A percentile compares a stretch with the other conserved stretches of the same genome.
phyloP scores from a whole-genome alignment of 1,284 basidiomycete genomes.

The Trametes pubescens region DNA sequence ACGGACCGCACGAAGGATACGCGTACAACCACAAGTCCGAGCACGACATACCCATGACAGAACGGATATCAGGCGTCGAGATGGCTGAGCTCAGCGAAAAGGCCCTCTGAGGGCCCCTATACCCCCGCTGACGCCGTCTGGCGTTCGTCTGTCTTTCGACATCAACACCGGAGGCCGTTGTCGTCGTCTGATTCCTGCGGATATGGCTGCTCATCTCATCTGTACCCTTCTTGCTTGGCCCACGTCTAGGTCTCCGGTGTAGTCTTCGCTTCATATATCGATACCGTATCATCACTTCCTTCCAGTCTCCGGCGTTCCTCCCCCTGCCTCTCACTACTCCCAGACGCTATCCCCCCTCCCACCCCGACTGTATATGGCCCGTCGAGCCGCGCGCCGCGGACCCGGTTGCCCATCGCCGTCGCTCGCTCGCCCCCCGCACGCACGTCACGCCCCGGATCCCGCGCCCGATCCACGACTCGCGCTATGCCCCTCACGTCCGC shows the following conservation, averaged over 20 bases:
- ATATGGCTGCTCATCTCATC: conserved; percentile 26
- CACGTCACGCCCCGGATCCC: conserved; percentile 29
- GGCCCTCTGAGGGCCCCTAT: conserved; percentile 26
- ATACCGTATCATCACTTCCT: conserved; percentile 23
- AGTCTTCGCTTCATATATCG: conserved; percentile 34
- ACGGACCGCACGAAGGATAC: conserved; percentile 38
- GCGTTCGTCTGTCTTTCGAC: neutral
- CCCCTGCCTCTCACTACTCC: neutral
- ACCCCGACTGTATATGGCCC: conserved; percentile 19
- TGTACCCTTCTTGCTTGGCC: conserved; percentile 31
- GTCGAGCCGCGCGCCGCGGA: conserved; percentile 11
- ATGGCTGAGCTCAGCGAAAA: conserved; percentile 40
- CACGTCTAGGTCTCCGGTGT: conserved; percentile 25
- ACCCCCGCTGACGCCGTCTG: conserved; percentile 16
- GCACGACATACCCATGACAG: conserved; percentile 36
- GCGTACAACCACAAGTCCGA: conserved; percentile 39
- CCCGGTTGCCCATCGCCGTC: neutral
- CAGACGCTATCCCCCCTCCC: conserved; percentile 15
- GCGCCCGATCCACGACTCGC: conserved; percentile 30
- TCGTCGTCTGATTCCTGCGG: conserved; percentile 14
- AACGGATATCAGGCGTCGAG: conserved; percentile 29
- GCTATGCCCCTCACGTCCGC: conserved; percentile 33
- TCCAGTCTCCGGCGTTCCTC: conserved; percentile 8
- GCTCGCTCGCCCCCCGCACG: conserved; percentile 16
- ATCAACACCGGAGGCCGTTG: neutral